A percentile compares a stretch with the other conserved stretches of the same genome.
These are phyloP conservation scores for Silene vulgaris DNA, from an alignment of 179 eudicot genomes.

Conservation along the genomic window DNA sequence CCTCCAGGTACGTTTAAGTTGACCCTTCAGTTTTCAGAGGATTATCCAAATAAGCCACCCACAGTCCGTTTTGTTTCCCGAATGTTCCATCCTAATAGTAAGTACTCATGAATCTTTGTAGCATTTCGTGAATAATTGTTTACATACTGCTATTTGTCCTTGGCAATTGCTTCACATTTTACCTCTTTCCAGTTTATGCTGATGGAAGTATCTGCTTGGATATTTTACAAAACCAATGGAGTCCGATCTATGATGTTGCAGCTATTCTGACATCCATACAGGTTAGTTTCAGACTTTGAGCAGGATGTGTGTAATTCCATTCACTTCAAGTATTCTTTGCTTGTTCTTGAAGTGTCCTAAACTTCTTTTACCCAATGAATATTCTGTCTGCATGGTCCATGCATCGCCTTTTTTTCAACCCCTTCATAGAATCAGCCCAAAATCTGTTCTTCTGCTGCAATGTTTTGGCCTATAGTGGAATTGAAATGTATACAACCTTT, in stretches of 20 bases:
- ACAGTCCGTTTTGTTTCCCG: conserved; percentile 65
- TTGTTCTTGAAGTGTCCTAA: background rate
- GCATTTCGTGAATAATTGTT: background rate
- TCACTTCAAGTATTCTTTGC: conserved; percentile 1
- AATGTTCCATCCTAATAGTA: conserved; percentile 86
- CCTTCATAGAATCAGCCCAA: background rate
- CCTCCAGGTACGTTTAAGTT: conserved; percentile 63
- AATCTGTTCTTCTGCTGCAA: background rate
- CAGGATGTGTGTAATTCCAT: background rate
- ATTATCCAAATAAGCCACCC: conserved; percentile 77
- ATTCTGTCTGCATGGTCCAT: background rate
- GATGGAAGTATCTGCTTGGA: conserved; percentile 74
- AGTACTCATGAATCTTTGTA: conserved; percentile 21
- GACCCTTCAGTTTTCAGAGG: conserved; percentile 66
- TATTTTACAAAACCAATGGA: conserved; percentile 67
- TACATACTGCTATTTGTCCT: conserved; percentile 6
- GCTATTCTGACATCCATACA: conserved; percentile 66
- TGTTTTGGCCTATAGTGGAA: background rate
- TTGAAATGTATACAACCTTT: background rate
- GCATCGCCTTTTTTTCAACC: background rate
- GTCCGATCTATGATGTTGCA: conserved; percentile 66
- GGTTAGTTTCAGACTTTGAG: conserved; percentile 26
- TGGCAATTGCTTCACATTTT: conserved; percentile 12
- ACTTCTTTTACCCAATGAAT: background rate
- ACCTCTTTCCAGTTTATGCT: conserved; percentile 50